phyloP scores from a whole-genome alignment of 2,329 filamentous ascomycete species.

The Seiridium cupressi region DNA sequence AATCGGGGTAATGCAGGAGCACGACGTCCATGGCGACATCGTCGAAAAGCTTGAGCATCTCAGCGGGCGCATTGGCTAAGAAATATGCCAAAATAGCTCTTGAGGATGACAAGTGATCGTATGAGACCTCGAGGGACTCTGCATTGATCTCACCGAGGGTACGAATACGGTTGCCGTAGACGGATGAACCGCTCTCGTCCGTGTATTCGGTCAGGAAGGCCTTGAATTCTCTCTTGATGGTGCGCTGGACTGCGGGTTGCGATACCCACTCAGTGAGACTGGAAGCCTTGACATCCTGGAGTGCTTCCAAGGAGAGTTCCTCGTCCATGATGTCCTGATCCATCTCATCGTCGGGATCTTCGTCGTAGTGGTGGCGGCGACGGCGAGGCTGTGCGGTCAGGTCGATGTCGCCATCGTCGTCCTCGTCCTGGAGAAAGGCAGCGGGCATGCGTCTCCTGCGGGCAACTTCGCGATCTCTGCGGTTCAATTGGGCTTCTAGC shows the following conservation, averaged over 20 bases:
- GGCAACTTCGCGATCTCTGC: conserved; percentile 70
- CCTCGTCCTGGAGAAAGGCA: conserved; percentile 76
- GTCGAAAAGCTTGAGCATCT: conserved; percentile 94
- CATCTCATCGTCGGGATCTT: conserved; percentile 90
- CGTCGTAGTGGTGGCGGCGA: conserved; percentile 87
- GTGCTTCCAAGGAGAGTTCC: conserved; percentile 85
- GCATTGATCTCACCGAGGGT: conserved; percentile 97
- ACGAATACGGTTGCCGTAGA: conserved; percentile 91
- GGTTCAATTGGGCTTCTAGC: conserved; percentile 71
- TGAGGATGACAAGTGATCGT: conserved; percentile 83
- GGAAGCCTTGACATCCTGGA: conserved; percentile 89
- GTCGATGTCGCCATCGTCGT: conserved; percentile 81
- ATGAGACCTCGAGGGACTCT: conserved; percentile 94
- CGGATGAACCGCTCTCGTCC: conserved; percentile 82
- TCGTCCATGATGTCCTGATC: conserved; percentile 93
- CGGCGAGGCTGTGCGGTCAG: conserved; percentile 82
- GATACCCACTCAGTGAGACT: conserved; percentile 95
- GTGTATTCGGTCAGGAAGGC: conserved; percentile 95
- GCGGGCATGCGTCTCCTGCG: conserved; percentile 66
- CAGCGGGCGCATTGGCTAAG: conserved; percentile 90
- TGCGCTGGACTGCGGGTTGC: conserved; percentile 83
- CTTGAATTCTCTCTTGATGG: conserved; percentile 95
- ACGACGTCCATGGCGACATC: conserved; percentile 96
- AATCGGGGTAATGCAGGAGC: conserved; percentile 93
- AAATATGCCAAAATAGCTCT: conserved; percentile 96